Percentiles rank a stretch among this genome's conserved stretches.
phyloP scores from a whole-genome alignment of 2,329 filamentous ascomycete genomes.

The Apiospora sp. region DNA sequence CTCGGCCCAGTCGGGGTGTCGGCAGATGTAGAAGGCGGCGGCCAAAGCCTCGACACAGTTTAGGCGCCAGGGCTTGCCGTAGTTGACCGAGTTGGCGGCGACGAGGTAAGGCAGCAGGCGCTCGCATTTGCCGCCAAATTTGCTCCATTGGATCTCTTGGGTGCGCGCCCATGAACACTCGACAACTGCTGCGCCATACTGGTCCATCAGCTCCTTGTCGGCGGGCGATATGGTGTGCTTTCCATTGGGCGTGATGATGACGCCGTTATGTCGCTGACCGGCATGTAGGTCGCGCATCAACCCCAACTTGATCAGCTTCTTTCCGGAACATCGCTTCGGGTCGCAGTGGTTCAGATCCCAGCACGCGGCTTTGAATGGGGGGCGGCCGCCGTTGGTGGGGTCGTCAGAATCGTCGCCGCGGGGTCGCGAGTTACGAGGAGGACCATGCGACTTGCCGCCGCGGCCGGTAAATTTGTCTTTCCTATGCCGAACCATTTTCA shows the following conservation, averaged over 20 bases:
- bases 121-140: slow-evolving; percentile 94
- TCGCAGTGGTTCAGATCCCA: slow-evolving; percentile 99
- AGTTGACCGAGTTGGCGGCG: slow-evolving; percentile 96
- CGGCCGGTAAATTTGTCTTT: slow-evolving; percentile 80
- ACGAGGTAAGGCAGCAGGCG: slow-evolving; percentile 92
- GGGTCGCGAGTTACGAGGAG: slow-evolving; percentile 60
- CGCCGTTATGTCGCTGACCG: slow-evolving; percentile 89
- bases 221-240: slow-evolving; percentile 85
- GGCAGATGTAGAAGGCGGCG: slow-evolving; percentile 92
- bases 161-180: slow-evolving; percentile 97
- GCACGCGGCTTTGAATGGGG: slow-evolving; percentile 87
- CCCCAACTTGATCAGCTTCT: slow-evolving; percentile 89
- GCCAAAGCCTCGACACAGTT: slow-evolving; percentile 97
- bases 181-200: slow-evolving; percentile 92
- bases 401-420: slow-evolving; percentile 51
- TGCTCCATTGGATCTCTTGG: slow-evolving; percentile 86
- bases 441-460: slow-evolving; percentile 74
- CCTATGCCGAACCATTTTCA: slow-evolving; percentile 89
- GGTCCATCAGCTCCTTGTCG: slow-evolving; percentile 81
- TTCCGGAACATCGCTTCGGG: slow-evolving; percentile 94
- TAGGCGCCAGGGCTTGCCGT: slow-evolving; percentile 91
- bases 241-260: slow-evolving; percentile 95
- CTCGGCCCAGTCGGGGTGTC: slow-evolving; percentile 89
- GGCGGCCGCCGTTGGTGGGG: slow-evolving; percentile 51
- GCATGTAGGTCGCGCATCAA: slow-evolving; percentile 93